Conservation (phyloP, 768 basidiomycete species). For the Ephemerocybe angulata region DNA sequence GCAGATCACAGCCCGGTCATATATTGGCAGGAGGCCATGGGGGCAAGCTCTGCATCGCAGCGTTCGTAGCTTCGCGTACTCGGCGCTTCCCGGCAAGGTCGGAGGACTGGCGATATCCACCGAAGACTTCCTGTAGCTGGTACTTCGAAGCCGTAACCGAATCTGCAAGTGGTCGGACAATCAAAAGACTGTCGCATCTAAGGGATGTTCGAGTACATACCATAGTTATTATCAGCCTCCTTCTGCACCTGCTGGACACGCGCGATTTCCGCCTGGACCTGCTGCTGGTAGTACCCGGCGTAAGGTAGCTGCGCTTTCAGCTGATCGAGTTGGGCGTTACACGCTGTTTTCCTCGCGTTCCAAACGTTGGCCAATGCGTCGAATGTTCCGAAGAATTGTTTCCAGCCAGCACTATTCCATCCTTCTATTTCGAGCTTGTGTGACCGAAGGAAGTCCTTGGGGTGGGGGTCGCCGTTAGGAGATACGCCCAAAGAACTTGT, state of each 20-base stretch:
- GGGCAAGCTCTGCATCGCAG: slow-evolving; percentile 65
- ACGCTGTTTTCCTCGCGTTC: slow-evolving; percentile 55
- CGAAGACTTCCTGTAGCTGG: slow-evolving; percentile 73
- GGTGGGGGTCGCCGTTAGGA: slow-evolving; percentile 48
- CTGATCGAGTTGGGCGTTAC: slow-evolving; percentile 44
- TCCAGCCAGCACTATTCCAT: slow-evolving; percentile 72
- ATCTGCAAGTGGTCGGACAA: slow-evolving; percentile 34
- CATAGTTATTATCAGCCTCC: slow-evolving; percentile 51
- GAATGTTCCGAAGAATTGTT: slow-evolving; percentile 59
- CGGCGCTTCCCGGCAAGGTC: slow-evolving; percentile 70
- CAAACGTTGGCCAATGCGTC: slow-evolving; percentile 66
- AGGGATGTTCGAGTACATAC: too few species aligned
- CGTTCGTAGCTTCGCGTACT: slow-evolving; percentile 76
- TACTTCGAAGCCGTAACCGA: slow-evolving; percentile 66
- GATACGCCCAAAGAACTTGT: slow-evolving; percentile 21
- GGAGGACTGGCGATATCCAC: slow-evolving; percentile 69
- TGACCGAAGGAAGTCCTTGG: slow-evolving; percentile 60
- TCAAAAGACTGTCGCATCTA: too few species aligned
- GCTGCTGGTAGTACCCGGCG: slow-evolving; percentile 42
- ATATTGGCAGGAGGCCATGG: slow-evolving; percentile 54
- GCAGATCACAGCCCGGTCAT: too few species aligned
- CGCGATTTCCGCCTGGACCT: slow-evolving; percentile 52
- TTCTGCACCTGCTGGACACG: slow-evolving; percentile 61
- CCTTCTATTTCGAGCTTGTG: slow-evolving; percentile 68
- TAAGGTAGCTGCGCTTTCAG: slow-evolving; percentile 28